Base-by-base conservation (phyloP, 2,329 filamentous ascomycete genomes). In the Aaosphaeria arxii region DNA sequence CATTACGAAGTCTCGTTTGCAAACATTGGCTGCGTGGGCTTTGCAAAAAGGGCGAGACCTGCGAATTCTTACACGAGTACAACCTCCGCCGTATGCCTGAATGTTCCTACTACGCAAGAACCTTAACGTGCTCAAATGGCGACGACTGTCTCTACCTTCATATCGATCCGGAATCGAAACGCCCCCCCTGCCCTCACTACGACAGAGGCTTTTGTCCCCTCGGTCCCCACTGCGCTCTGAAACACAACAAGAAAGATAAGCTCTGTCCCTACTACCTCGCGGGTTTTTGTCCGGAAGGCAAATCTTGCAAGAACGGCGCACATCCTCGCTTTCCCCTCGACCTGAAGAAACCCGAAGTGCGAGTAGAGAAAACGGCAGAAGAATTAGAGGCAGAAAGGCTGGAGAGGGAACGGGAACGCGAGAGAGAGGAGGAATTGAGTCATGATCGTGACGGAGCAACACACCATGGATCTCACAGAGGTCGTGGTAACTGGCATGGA, bases 21-120 rank as follows among this genome's bases (percentile, higher is more conserved):
- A 99, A 99, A 77, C 94, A 97, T 79, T 97, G 94, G 86, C 85
- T 97, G 64, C 89, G 95, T 56, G 92, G 91, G 0, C 83, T 99
- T 17, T 99, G 94, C 79, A 99, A 99, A 70, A 97, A 97, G 74
- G 94, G 92, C 62, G 87, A 96, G 66, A 84, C 85, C 58, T 99
- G 94, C 84, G 94, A 99, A 76, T 99, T 97, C 64, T 79, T 97
- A 43, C 94, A 99, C 79, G 94, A 97, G 74, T 99, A 96, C 78
- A 97, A 99, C 74, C 82, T 99, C 59, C 86, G 94, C 55, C 91
- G 94, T 72, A 97, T 97, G 90, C 91, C 94, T 54, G 94, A 97
- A 75, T 99, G 94, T 75, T 95, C 95, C 66, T 95, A 96, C 73
- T 97, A 92, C 74, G 86, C 91, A 49, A 83, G 91, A 52, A 95